Evolutionary conservation across 2,329 filamentous ascomycete species (phyloP).

Genomic region (Chaetomium strumarium): DNA sequence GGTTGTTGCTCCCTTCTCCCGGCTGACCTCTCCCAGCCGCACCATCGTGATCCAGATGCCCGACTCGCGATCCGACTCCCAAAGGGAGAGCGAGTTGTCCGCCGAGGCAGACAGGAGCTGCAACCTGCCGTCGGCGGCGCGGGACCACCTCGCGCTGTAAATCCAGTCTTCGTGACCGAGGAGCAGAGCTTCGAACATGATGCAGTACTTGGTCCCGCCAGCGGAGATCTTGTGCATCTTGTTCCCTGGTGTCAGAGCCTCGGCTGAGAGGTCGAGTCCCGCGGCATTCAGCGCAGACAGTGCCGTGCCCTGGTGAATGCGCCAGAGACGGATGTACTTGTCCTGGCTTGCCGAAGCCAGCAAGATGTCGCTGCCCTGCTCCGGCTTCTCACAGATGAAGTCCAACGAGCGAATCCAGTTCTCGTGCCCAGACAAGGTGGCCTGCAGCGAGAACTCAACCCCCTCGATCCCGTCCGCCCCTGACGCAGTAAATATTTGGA

Average conservation of each 20-base stretch:
- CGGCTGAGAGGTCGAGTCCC: constrained; percentile 50
- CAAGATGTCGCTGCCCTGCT: constrained; percentile 59
- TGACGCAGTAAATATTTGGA: constrained; percentile 68
- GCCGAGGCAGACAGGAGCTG: constrained; percentile 86
- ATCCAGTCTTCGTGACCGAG: constrained; percentile 98
- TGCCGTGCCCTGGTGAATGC: constrained; percentile 65
- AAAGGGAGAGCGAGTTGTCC: constrained; percentile 90
- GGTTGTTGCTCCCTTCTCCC: constrained; percentile 91
- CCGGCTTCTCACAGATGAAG: constrained; percentile 60
- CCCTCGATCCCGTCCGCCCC: background rate
- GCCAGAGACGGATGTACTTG: constrained; percentile 93
- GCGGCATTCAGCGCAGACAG: constrained; percentile 51
- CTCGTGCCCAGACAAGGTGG: constrained; percentile 82
- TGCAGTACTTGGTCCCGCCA: constrained; percentile 58
- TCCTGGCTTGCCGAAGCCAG: constrained; percentile 94
- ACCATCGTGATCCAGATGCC: constrained; percentile 88
- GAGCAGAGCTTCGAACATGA: constrained; percentile 90
- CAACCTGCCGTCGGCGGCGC: constrained; percentile 40
- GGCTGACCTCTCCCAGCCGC: constrained; percentile 85
- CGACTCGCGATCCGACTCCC: constrained; percentile 76
- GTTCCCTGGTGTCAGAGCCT: constrained; percentile 63
- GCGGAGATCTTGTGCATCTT: constrained; percentile 75
- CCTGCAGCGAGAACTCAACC: constrained; percentile 60
- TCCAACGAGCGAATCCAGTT: constrained; percentile 87
- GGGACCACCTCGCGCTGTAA: constrained; percentile 76